Base-by-base conservation (phyloP, 2,329 filamentous ascomycete genomes). In the Cladophialophora exuberans region DNA sequence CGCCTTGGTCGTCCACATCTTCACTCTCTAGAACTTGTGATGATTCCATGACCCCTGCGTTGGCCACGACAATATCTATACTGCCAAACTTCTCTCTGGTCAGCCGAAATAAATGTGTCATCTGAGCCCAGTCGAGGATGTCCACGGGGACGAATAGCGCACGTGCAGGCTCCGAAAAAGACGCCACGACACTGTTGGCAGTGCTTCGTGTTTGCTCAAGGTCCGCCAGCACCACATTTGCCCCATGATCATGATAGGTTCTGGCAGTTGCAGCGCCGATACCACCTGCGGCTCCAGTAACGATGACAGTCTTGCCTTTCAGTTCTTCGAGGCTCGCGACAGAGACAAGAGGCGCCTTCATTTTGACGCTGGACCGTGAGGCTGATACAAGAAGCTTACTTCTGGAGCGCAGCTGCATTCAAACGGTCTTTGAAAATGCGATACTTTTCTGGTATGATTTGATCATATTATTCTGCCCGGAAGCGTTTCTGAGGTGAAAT, bases 221-320 rank as follows among this genome's bases (percentile, higher is more conserved):
- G 39, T 52, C 49, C 18, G 49, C 49, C 6, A 51, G 10, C 13
- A 51, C 48, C 15, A 51, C 36, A 22, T 43, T 51, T 7, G 48
- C 36, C 6, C 46, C 46, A 11, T 42, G 38, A n/a, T 13, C 3
- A 7, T 65, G 66, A 49, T 73, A 76, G 4, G 67, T 66, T 2
- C 68, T 57, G 0, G 71, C 69, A 17, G 67, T 73, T 0, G 63
- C 65, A 53, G 74, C 69, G 5, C 73, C 74, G 52, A 76, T 72
- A 17, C 73, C 73, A 22, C 43, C 56, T 17, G 56, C 49, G 2
- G 52, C 56, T n/a, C 61, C 61, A 1, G 61, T 63, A 9, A 64
- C 36, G 6, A 62, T 47, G 4, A 60, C 52, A 1, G 43, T 52
- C 26, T 46, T 51, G n/a, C n/a, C n/a, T n/a, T n/a, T n/a, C n/a